Base-by-base conservation (phyloP, 2,329 filamentous ascomycete genomes). In the Dothistroma septosporum region DNA sequence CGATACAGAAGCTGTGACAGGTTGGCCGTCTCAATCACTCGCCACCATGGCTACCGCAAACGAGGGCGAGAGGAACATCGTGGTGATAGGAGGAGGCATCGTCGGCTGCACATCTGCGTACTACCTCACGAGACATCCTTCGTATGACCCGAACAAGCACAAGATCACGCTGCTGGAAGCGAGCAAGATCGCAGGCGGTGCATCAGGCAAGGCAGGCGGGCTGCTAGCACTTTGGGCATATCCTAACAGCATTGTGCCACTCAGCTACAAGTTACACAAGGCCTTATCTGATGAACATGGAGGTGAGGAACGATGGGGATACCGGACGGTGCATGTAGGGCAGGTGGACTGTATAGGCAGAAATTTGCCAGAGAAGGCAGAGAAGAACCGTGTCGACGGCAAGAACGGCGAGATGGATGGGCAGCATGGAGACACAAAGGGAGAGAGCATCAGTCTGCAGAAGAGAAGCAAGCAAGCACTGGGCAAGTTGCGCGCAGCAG, bases 81-180 rank as follows among this genome's bases (percentile, higher is more conserved):
- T 76, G 6, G 67, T 76, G 4, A 68, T 76, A 16, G 92, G 93
- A 68, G 93, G 92, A 68, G 93, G 93, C 69, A 92, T 97, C 65
- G 96, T 97, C 69, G 94, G 94, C 71, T 89, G 87, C 74, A 94
- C 91, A 54, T 92, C 90, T 5, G 92, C 93, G 60, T 97, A 97
- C 76, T 97, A 87, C 72, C 81, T 97, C 48, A 94, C 92, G 1
- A 87, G 90, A 65, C 92, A 97, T 74, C 87, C 90, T 31, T 86
- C 84, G 32, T 97, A 90, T 78, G 83, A 94, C 73, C 86, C 87
- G 47, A 76, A 83, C 22, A 83, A 85, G 57, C 90, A 96, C 74
- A 87, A 82, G 57, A 88, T 97, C 69, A 96, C 90, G 1, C 81
- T 99, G 32, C 82, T 97, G 58, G 94, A 99, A 79, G 92, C 94